Evolutionary conservation across 2,329 filamentous ascomycete genomes (phyloP).

Genomic region (Paecilomyces sp.): DNA sequence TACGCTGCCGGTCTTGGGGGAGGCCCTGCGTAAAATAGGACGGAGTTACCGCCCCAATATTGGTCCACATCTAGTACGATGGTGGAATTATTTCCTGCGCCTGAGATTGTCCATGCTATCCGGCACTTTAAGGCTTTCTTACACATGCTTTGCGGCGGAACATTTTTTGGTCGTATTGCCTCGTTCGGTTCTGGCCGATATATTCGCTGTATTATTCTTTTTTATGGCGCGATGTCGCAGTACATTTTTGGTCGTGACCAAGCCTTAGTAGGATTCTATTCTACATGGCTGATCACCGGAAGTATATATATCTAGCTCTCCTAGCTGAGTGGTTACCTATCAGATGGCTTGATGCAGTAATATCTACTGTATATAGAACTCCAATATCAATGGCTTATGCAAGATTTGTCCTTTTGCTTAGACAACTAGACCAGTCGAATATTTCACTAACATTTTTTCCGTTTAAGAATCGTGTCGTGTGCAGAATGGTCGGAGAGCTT

Average conservation of each 20-base stretch:
- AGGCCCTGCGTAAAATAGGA: background rate
- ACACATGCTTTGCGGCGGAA: background rate
- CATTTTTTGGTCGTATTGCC: background rate
- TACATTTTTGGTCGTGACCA: background rate
- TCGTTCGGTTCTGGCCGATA: background rate
- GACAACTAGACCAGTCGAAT: background rate
- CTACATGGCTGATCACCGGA: background rate
- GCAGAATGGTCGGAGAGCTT: too few relatives aligned
- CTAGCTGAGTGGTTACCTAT: background rate
- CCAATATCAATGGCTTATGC: background rate
- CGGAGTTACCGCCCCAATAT: background rate
- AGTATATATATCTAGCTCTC: background rate
- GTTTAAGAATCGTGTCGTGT: background rate
- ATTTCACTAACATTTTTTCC: background rate
- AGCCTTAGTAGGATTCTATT: background rate
- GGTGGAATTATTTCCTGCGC: background rate
- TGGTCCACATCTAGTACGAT: background rate
- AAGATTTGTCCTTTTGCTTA: too few relatives aligned
- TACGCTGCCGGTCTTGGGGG: slow-evolving; percentile 57
- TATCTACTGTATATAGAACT: background rate
- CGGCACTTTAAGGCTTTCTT: background rate
- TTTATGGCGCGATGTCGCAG: background rate
- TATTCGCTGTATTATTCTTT: background rate
- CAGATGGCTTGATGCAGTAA: background rate
- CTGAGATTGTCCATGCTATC: background rate